phyloP scores from a whole-genome alignment of 164 flowering plant species.

The Stephania yunnanensis region DNA sequence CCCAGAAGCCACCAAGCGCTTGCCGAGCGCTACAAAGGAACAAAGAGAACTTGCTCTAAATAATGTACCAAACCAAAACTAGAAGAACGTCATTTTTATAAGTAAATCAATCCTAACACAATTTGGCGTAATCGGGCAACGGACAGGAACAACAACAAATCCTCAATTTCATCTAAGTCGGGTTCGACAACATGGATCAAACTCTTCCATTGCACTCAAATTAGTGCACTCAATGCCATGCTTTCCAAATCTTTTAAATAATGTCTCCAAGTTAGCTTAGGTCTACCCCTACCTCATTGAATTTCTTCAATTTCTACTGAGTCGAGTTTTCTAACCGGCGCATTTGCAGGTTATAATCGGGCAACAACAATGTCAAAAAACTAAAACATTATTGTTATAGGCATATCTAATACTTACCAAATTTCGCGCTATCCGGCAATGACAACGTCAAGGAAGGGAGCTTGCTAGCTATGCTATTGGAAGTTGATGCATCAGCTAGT shows the following conservation, averaged over 20 bases:
- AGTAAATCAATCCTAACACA: constrained; percentile 47
- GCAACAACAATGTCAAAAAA: no score
- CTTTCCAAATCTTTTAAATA: no score
- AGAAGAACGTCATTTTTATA: not conserved
- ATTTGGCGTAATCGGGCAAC: constrained; percentile 47
- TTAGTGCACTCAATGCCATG: no score
- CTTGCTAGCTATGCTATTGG: constrained; percentile 47
- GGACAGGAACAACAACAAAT: constrained; percentile 1
- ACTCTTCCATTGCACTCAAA: no score
- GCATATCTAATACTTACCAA: constrained; percentile 47
- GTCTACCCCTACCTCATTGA: no score
- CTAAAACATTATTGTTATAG: not conserved
- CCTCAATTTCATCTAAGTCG: no score
- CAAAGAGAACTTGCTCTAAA: constrained; percentile 11
- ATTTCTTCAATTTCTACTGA: no score
- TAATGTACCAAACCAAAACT: not conserved
- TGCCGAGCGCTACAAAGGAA: constrained; percentile 64
- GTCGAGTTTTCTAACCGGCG: no score
- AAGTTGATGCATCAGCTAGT: constrained; percentile 69
- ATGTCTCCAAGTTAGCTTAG: no score
- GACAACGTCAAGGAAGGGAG: constrained; percentile 49
- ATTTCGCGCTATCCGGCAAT: constrained; percentile 47
- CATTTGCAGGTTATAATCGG: no score
- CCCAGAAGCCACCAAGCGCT: constrained; percentile 77
- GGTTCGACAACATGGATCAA: no score